phyloP scores from a whole-genome alignment of 768 basidiomycete species.

The Naganishia friedmannii region DNA sequence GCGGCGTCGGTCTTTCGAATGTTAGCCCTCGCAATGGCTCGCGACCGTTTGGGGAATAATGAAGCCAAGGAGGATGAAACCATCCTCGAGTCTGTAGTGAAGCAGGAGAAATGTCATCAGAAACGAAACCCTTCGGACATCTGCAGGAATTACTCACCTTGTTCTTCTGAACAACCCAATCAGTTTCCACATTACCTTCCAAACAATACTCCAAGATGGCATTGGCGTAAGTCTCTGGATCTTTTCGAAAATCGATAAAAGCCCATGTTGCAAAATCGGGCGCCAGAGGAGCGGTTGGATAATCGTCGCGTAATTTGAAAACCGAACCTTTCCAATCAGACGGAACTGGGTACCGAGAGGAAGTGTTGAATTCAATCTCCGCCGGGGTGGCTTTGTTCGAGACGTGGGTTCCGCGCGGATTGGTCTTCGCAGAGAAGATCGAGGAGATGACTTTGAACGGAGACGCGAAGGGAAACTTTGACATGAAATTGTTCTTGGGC shows the following conservation, averaged over 20 bases:
- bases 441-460: no score
- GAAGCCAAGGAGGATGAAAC: not conserved
- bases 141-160: no score
- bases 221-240: not conserved
- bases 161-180: not conserved
- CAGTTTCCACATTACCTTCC: not conserved
- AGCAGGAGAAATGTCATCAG: not conserved
- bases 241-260: not conserved
- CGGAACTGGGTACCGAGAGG: no score
- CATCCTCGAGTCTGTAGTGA: not conserved
- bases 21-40: constrained; percentile 17
- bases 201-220: not conserved
- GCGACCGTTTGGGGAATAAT: not conserved
- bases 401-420: no score
- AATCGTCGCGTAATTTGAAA: not conserved
- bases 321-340: not conserved
- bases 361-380: not conserved
- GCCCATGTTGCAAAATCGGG: not conserved
- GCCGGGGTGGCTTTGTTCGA: no score
- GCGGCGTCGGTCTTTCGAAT: constrained; percentile 5
- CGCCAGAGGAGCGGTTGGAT: not conserved
- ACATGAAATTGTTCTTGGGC: no score
- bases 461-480: no score
- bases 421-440: no score
- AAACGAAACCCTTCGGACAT: not conserved